Base-by-base conservation (phyloP, 441 rosid species). In the Mallotus japonicus region DNA sequence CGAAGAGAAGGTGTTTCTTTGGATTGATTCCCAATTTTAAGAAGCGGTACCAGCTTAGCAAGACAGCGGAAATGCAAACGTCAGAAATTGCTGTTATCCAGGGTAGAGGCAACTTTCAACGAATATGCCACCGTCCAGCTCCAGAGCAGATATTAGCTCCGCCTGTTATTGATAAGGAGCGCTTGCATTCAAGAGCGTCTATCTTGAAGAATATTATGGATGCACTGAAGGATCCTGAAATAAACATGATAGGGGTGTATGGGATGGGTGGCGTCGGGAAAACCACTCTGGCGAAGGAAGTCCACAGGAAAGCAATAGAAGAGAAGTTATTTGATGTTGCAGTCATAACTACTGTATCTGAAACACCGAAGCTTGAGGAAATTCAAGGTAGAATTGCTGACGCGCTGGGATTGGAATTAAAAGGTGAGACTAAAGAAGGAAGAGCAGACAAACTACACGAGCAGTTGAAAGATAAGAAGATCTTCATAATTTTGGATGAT, bases 401-500 rank as follows among this genome's bases (percentile, higher is more conserved):
- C 1, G 16, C 9, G 46, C 73, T 75, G 40, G 76, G 80, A 10
- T 51, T 76, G 37, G n/a, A 65, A 32, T 62, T 80, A 0, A 22
- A 3, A 1, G 78, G 56, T 9, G 49, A 71, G 32, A 71, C 66
- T 62, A 58, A 11, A 12, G 49, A 69, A 15, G 67, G 54, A 62
- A 77, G 84, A 69, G 79, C 81, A 20, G 19, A 11, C 1, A 24
- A 53, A 20, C 71, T 81, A 24, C 12, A 40, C 8, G 28, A 42
- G 24, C 16, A 62, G 55, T n/a, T 81, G 53, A 49, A 63, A 46
- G 75, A 62, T 46, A 66, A 32, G 50, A 62, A 67, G 34, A 59
- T 62, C 47, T 78, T 78, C 22, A 5, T 76, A 9, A 46, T 78
- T 56, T 37, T 75, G 37, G 80, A 81, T 63, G 77, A 81, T 34